phyloP scores from a whole-genome alignment of 805 yeast species.

The Cyberlindnera euphorbiiphila region DNA sequence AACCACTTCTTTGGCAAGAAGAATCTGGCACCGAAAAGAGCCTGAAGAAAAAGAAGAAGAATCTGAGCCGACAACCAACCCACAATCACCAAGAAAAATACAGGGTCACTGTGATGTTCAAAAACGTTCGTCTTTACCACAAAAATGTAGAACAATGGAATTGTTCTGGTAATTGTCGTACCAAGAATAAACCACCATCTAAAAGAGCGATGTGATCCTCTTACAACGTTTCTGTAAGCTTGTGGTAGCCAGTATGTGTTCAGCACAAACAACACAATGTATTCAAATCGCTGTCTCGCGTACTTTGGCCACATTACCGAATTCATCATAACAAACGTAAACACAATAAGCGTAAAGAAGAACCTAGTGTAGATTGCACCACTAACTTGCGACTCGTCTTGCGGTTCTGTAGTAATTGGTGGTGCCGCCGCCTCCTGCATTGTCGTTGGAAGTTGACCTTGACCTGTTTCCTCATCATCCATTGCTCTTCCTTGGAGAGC shows the following conservation, averaged over 20 bases:
- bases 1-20: slow-evolving; percentile 70
- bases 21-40: slow-evolving; percentile 72
- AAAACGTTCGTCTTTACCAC: slow-evolving; percentile 54
- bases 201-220: slow-evolving; percentile 65
- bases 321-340: slow-evolving; percentile 54
- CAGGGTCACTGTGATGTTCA: slow-evolving; percentile 60
- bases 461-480: slow-evolving; percentile 27
- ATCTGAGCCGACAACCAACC: slow-evolving; percentile 64
- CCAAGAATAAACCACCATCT: slow-evolving; percentile 75
- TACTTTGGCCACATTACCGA: slow-evolving; percentile 60
- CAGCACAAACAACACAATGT: slow-evolving; percentile 42
- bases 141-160: slow-evolving; percentile 65
- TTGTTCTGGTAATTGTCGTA: slow-evolving; percentile 54
- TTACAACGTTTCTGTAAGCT: slow-evolving; percentile 67
- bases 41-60: slow-evolving; percentile 55
- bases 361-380: slow-evolving; percentile 57
- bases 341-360: slow-evolving; percentile 48
- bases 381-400: slow-evolving; percentile 51
- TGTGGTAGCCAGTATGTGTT: slow-evolving; percentile 90
- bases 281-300: slow-evolving; percentile 56
- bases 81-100: slow-evolving; percentile 42
- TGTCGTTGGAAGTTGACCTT: slow-evolving; percentile 20
- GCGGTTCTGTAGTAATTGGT: slow-evolving; percentile 18
- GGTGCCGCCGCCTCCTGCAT: slow-evolving; percentile 20
- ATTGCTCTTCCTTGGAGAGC: slow-evolving; percentile 57